Base-by-base conservation (phyloP, 768 basidiomycete species). In the Boletus insuetus region DNA sequence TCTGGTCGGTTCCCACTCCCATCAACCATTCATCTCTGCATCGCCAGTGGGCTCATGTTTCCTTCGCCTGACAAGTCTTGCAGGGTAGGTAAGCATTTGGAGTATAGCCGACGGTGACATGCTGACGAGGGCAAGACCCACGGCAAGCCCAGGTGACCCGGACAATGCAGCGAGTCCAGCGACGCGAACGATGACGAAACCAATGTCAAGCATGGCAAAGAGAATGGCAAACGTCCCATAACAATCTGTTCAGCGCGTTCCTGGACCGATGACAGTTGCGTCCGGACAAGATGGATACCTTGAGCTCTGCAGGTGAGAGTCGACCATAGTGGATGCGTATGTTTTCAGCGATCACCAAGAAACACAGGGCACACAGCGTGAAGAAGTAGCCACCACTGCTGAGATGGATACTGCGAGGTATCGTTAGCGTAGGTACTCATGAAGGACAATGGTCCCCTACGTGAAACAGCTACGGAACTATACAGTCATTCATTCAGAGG, bases 221-320 rank as follows among this genome's bases (percentile, higher is more conserved):
- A 68, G 24, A 17, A 58, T 40, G 0, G 61, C 55, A 47, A 67
- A 59, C 6, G 49, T 56, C 41, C 37, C 49, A 14, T 55, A 54
- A 5, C 66, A 19, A 63, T 50, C 2, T 17, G 17, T 17, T 54
- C 46, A 10, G n/a, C 58, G n/a, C 42, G 46, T 48, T 63, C 55
- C 65, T 67, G 34, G 4, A 22, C 1, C 0, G 12, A 32, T 2
- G 31, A 44, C 13, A 13, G 38, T 29, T 12, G 24, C 17, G 19
- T 45, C 12, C 20, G 6, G 17, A 31, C n/a, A 19, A 26, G 40
- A 29, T n/a, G 1, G 2, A n/a, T 61, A 66, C 66, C 62, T 69
- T 69, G 1, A 69, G 51, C 24, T 66, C 46, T 1, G 31, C n/a
- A 38, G 67, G 51, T 40, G 67, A 49, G 42, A 69, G 59, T 44